These are phyloP conservation scores for Phytophthora podocarpi DNA, from an alignment of 352 stramenopile species.

Conservation along the genomic window DNA sequence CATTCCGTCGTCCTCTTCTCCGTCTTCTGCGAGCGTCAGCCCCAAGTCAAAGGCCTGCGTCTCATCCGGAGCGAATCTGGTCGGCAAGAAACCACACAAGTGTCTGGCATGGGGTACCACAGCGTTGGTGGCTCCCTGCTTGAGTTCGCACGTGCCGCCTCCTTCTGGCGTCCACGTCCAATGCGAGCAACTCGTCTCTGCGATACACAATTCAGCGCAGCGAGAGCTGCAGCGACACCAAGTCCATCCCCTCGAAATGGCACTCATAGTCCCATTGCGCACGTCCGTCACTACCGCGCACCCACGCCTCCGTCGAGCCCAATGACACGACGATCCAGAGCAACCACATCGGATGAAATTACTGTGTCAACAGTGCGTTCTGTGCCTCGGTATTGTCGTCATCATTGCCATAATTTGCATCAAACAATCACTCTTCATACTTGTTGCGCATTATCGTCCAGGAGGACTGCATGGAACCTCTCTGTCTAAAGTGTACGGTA, in stretches of 20 bases:
- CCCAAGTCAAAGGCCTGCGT: constrained; percentile 32
- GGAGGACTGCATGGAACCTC: constrained; percentile 38
- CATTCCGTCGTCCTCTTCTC: constrained; percentile 9
- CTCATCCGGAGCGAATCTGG: constrained; percentile 28
- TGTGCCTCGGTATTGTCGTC: background rate
- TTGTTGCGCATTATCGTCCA: background rate
- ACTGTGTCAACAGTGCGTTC: background rate
- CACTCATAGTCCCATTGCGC: constrained; percentile 41
- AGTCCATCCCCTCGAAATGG: constrained; percentile 32
- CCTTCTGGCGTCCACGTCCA: constrained; percentile 39
- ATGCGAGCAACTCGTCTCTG: constrained; percentile 37
- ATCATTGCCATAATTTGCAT: too few species aligned
- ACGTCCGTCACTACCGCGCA: constrained; percentile 23
- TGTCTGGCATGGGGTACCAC: constrained; percentile 11
- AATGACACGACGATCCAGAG: constrained; percentile 3
- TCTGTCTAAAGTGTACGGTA: too few species aligned
- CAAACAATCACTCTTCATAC: too few species aligned
- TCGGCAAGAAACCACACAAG: constrained; percentile 32
- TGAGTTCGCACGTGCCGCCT: constrained; percentile 41
- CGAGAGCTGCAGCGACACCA: constrained; percentile 24
- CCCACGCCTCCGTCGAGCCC: constrained; percentile 19
- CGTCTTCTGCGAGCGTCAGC: constrained; percentile 3
- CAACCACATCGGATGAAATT: background rate
- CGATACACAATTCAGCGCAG: constrained; percentile 40
- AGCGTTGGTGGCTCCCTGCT: constrained; percentile 21